Conservation (phyloP, 768 basidiomycete genomes). For the Lentinula aciculospora region DNA sequence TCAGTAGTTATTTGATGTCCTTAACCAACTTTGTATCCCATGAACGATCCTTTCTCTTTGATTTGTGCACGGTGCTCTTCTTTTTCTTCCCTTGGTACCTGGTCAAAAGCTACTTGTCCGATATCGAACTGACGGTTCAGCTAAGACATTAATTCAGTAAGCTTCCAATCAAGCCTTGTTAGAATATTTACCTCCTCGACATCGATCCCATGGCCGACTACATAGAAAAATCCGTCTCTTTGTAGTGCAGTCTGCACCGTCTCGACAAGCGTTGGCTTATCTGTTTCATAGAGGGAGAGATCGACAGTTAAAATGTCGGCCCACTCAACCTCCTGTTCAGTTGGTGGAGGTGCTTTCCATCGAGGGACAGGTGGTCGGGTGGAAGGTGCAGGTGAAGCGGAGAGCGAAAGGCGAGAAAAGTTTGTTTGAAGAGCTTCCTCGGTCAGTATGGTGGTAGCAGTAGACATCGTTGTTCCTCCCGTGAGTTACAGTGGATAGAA, state of each 20-base stretch:
- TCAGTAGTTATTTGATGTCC: background rate
- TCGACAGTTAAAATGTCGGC: slow-evolving; percentile 31
- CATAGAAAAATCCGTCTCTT: slow-evolving; percentile 30
- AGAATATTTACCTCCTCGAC: slow-evolving; percentile 16
- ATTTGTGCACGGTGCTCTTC: slow-evolving; percentile 24
- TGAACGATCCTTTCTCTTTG: slow-evolving; percentile 27
- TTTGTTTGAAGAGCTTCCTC: background rate
- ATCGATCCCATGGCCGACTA: slow-evolving; percentile 24
- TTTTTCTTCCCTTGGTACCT: slow-evolving; percentile 25
- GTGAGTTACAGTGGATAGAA: background rate
- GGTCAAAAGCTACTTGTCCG: slow-evolving; percentile 24
- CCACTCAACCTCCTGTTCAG: slow-evolving; percentile 22
- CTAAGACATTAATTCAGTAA: slow-evolving; percentile 13
- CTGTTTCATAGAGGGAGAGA: slow-evolving; percentile 23
- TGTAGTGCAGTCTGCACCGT: slow-evolving; percentile 24
- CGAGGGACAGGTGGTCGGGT: background rate
- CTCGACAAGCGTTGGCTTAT: slow-evolving; percentile 19
- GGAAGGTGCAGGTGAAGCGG: background rate
- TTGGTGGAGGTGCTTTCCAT: slow-evolving; percentile 19
- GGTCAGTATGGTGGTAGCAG: background rate
- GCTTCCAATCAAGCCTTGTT: too few species aligned
- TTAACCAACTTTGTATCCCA: slow-evolving; percentile 24
- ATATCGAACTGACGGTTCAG: slow-evolving; percentile 25
- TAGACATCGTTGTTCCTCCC: background rate
- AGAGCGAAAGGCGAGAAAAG: background rate